phyloP scores from a whole-genome alignment of 495 filamentous ascomycete species.

The Penicillium mononematosum region DNA sequence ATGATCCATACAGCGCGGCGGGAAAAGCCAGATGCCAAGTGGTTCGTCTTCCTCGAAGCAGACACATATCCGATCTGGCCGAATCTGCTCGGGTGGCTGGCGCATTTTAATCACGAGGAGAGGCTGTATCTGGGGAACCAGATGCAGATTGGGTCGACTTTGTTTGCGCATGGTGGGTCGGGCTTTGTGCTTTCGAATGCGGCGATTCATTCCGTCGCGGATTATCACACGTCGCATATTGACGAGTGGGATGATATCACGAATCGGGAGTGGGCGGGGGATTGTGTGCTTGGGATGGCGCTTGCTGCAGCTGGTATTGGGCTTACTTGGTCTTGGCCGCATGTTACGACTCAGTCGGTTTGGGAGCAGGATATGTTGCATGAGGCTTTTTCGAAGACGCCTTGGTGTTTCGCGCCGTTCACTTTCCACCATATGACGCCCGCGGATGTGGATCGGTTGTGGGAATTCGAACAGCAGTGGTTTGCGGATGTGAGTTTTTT shows the following conservation, averaged over 20 bases:
- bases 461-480: conserved; percentile 44
- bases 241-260: conserved; percentile 35
- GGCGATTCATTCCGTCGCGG: conserved; percentile 31
- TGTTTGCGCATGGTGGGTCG: conserved; percentile 66
- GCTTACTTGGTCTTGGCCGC: conserved; percentile 39
- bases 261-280: conserved; percentile 38
- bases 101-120: conserved; percentile 44
- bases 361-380: conserved; percentile 44
- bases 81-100: conserved; percentile 58
- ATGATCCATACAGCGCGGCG: conserved; percentile 58
- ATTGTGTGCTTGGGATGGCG: conserved; percentile 47
- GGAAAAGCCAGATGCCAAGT: conserved; percentile 51
- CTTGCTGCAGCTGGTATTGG: conserved; percentile 35
- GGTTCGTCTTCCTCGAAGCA: conserved; percentile 69
- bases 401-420: conserved; percentile 52
- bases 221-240: conserved; percentile 16
- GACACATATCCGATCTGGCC: conserved; percentile 67
- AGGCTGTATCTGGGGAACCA: conserved; percentile 56
- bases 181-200: conserved; percentile 55
- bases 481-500: conserved; percentile 21
- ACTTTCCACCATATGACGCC: conserved; percentile 51
- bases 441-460: conserved; percentile 38
- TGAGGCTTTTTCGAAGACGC: conserved; percentile 30
- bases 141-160: conserved; percentile 42
- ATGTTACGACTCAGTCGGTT: conserved; percentile 31